Evolutionary conservation across 768 basidiomycete genomes (phyloP), one percentile per base, ranked within the genome.

Genomic region (Agaricus sinodeliciosus): DNA sequence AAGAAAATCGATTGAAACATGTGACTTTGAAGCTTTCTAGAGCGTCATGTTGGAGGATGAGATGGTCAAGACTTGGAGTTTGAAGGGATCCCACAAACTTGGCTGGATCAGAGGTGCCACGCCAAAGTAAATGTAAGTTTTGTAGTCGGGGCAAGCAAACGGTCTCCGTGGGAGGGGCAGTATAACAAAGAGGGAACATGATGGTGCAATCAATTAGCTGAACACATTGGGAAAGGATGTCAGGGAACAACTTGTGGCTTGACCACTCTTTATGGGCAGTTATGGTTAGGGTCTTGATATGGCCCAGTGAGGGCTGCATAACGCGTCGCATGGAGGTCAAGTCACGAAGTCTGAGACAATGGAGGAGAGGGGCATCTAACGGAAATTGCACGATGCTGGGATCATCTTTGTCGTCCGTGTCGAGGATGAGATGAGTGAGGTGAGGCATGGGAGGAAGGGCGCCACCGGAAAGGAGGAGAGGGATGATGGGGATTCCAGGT

Each of bases 311-410:
- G 19, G 25, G 27, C 35, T 26, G 35, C 45, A 46, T 9, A 61
- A 41, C 36, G 45, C 53, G 34, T 47, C 46, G 41, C n/a, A 64
- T 49, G 9, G 59, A 59, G 7, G 60, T 64, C 25, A 58, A 57
- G 43, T 64, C 61, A 47, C 58, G 54, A 3, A 64, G 52, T 9
- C 51, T 56, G 34, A 62, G 56, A 34, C 22, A 12, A n/a, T 46
- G 58, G 6, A 62, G 49, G 2, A 45, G 53, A 25, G 58, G 63
- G 8, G 61, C 53, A 13, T 58, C 18, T 16, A 62, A 42, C 18
- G 25, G 9, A 37, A 16, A 9, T 2, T 61, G 56, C 13, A 58
- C 42, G 9, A 43, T 43, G 19, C 42, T 43, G 5, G 42, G 16
- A 19, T 43, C 42, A 43, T 43, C 42, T 16, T 43, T 44, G 3